Base-by-base conservation (phyloP, 2,329 filamentous ascomycete genomes). In the Aureobasidium leucospermi region DNA sequence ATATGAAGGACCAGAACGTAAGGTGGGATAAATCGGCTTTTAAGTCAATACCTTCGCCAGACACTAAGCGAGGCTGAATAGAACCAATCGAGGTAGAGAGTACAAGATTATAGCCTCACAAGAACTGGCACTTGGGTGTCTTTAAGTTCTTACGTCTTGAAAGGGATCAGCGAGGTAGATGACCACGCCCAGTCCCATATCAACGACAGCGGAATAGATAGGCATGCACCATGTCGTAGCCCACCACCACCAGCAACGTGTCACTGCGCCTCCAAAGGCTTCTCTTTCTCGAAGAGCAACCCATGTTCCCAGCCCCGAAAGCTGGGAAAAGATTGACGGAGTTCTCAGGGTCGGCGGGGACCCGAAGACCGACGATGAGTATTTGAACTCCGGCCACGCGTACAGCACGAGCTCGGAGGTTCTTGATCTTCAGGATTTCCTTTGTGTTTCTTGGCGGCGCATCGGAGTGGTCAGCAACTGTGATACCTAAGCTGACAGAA, bases 161-260 rank as follows among this genome's bases (percentile, higher is more conserved):
- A 10, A 23, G 6, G 15, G 52, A 48, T 47, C 55, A 58, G 43
- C 55, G 4, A 36, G 19, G 23, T 29, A 4, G 42, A 58, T 48
- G 55, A 58, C 55, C 23, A 48, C 43, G 55, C 43, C 55, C 38
- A 58, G 55, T 39, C 55, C 31, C 42, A 57, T 39, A 36, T 45
- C 52, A 28, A n/a, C 11, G 32, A 32, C n/a, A 29, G 23, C 11
- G 31, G 16, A 1, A 16, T 6, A 10, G 42, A 31, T 46, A 46
- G 13, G 32, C 53, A 47, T 47, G 42, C 19, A 47, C 29, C 3
- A 57, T 57, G 42, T 34, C 42, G 38, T 57, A 38, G 41, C 9
- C 16, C 19, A 13, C n/a, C 16, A 11, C 8, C 32, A 19, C 13
- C 39, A 31, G 13, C 11, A 46, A 46, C 52, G 41, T 56, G 39